Evolutionary conservation across 2,329 filamentous ascomycete genomes (phyloP).

Genomic region (Scedosporium minutisporum): DNA sequence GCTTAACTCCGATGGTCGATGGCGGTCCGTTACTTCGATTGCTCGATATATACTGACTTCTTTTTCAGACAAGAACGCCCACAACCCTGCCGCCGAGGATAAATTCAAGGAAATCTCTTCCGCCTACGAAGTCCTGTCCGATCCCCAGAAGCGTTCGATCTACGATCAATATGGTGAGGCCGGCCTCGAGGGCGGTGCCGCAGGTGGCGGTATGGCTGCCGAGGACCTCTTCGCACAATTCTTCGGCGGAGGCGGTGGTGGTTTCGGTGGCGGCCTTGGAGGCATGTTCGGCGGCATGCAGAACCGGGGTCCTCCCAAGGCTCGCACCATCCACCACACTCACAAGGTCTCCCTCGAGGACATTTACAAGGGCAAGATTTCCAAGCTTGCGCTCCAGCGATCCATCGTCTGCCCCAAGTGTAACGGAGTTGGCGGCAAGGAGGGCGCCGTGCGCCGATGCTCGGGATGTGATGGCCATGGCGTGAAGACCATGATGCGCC

Average conservation of each 20-base stretch:
- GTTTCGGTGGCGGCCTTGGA: conserved; percentile 46
- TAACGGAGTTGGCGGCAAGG: conserved; percentile 89
- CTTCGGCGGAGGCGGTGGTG: conserved; percentile 72
- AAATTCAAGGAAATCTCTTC: conserved; percentile 98
- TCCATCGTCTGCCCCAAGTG: conserved; percentile 95
- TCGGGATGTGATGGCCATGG: conserved; percentile 82
- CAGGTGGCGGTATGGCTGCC: conserved; percentile 78
- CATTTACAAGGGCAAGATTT: conserved; percentile 95
- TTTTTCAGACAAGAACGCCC: conserved; percentile 81
- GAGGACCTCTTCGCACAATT: conserved; percentile 97
- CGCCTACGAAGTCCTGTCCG: conserved; percentile 90
- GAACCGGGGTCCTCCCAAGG: conserved; percentile 73
- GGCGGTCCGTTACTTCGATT: background rate
- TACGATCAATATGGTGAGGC: conserved; percentile 99
- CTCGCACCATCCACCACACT: conserved; percentile 92
- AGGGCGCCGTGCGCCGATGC: conserved; percentile 93
- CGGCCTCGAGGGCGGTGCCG: conserved; percentile 80
- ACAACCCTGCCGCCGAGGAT: conserved; percentile 85
- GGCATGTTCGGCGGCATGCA: conserved; percentile 76
- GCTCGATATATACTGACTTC: background rate
- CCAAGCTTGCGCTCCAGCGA: conserved; percentile 93
- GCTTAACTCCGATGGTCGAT: too few relatives aligned
- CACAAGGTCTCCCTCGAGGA: conserved; percentile 98
- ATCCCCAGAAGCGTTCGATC: conserved; percentile 78
- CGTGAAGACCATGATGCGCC: conserved; percentile 99